Conservation (phyloP, 208 protist species). For the Endotrypanum monterogeii region DNA sequence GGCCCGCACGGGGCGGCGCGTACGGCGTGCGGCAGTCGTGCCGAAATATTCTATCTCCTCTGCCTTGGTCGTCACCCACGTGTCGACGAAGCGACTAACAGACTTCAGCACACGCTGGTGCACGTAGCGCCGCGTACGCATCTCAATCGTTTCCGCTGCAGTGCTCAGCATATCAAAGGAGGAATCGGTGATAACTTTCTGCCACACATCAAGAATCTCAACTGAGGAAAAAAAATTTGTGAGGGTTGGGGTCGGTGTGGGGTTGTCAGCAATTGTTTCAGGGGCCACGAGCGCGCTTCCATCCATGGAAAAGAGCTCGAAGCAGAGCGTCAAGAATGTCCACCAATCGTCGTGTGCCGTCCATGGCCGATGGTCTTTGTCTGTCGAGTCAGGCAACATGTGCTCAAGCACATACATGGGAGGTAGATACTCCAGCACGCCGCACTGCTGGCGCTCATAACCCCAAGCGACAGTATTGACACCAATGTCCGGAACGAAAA, state of each 20-base stretch:
- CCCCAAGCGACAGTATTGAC: slow-evolving; percentile 70
- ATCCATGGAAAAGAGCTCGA: slow-evolving; percentile 74
- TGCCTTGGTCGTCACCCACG: slow-evolving; percentile 60
- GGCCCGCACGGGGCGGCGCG: slow-evolving; percentile 27
- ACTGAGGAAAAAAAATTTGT: slow-evolving; percentile 51
- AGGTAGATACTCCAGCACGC: slow-evolving; percentile 83
- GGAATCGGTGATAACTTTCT: slow-evolving; percentile 45
- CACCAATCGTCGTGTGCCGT: slow-evolving; percentile 86
- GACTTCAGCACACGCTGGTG: slow-evolving; percentile 61
- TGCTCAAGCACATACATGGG: slow-evolving; percentile 71
- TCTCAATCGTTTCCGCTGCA: slow-evolving; percentile 26
- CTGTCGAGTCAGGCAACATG: slow-evolving; percentile 51
- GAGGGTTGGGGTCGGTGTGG: slow-evolving; percentile 44
- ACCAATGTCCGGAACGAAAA: slow-evolving; percentile 70
- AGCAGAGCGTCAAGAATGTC: slow-evolving; percentile 73
- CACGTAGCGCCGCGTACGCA: slow-evolving; percentile 51
- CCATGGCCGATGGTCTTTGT: slow-evolving; percentile 50
- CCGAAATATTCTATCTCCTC: slow-evolving; percentile 67
- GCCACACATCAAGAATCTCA: slow-evolving; percentile 68
- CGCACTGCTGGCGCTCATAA: slow-evolving; percentile 87
- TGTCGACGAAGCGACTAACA: slow-evolving; percentile 50
- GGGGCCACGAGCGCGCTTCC: slow-evolving; percentile 58
- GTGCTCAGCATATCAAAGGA: slow-evolving; percentile 13
- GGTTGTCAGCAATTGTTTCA: slow-evolving; percentile 16
- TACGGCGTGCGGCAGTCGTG: slow-evolving; percentile 36